Evolutionary conservation across 345 rosid genomes (phyloP), one percentile per base, ranked within the genome.

Genomic region (Hevea brasiliensis): DNA sequence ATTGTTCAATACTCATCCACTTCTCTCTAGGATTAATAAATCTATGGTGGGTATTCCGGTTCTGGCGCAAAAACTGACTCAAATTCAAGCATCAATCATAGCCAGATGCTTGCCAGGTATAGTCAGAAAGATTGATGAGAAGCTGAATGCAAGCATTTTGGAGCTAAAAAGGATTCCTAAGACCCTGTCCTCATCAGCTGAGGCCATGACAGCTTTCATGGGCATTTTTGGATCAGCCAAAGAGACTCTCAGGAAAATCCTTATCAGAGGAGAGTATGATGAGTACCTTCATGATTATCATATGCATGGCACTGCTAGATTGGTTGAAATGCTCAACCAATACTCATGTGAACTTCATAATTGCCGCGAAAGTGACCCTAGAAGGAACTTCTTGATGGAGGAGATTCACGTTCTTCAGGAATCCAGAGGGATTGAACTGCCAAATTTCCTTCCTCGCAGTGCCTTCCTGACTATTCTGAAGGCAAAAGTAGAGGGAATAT

Each of bases 161-260:
- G n/a, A n/a, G n/a, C n/a, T n/a, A n/a, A n/a, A n/a, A n/a, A n/a
- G n/a, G n/a, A n/a, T n/a, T n/a, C n/a, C n/a, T n/a, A n/a, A n/a
- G n/a, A n/a, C n/a, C n/a, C n/a, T n/a, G n/a, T 54, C 83, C 17
- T 64, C 85, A 1, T 18, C 41, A 17, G 47, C 79, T 0, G 88
- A 87, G n/a, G 87, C 85, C 11, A 65, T 84, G 77, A 55, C 82
- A 15, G 42, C n/a, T 5, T 80, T 87, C 15, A 79, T 84, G 85
- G 65, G 75, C 11, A 83, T 89, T 37, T 58, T 85, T 55, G 82
- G 81, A 12, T 76, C 79, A 1, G 84, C 65, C 0, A 20, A 88
- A 87, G 3, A n/a, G n/a, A 84, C 84, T 2, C 70, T 89, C 7
- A 23, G 72, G 20, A 87, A 81, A 27, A 63, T 82, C 13, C 74